Evolutionary conservation across 1,284 basidiomycete genomes (phyloP), one percentile per base, ranked within the genome.

Genomic region (Boletus albobrunnescens): DNA sequence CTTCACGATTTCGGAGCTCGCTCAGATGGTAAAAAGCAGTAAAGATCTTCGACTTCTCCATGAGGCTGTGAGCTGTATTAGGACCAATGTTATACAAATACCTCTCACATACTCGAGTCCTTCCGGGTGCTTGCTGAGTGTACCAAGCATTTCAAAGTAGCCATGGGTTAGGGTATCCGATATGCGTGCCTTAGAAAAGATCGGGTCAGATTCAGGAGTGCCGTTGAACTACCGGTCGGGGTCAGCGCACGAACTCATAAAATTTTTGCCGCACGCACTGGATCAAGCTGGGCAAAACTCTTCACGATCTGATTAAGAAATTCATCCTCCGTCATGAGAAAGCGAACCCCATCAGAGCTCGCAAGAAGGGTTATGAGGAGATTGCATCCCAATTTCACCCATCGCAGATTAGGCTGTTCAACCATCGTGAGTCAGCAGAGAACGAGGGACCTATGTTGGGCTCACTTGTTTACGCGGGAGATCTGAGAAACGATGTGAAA

Each of bases 131-230:
- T 87, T 91, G 67, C 91, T 95, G 35, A 99, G 72, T 1, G 83
- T 85, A 3, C 94, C 94, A 2, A 99, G 76, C 86, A 99, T 94
- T 62, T 97, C 94, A 54, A 99, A 84, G 67, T 99, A 99, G 0
- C 94, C 95, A 57, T 81, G 87, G 0, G 91, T 89, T 51, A 99
- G 69, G 0, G 93, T 95, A 30, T 87, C 84, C 39, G 87, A 77
- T 49, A 98, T 78, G 11, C 91, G 78, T 55, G 82, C 79, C 61
- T 87, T 87, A 4, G 94, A 93, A 58, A 99, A 91, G 43, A 98
- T 78, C 0, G 90, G 84, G 57, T 94, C 88, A 5, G 80, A 76
- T 47, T 79, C 79, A 0, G 81, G 78, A 11, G 75, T 71, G 6
- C 79, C 78, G 53, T 85, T 86, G 58, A 82, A 83, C 85, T 88